Percentiles rank a stretch among this genome's conserved stretches.
phyloP scores from a whole-genome alignment of 164 flowering plant species.

The Vitis rotundifolia region DNA sequence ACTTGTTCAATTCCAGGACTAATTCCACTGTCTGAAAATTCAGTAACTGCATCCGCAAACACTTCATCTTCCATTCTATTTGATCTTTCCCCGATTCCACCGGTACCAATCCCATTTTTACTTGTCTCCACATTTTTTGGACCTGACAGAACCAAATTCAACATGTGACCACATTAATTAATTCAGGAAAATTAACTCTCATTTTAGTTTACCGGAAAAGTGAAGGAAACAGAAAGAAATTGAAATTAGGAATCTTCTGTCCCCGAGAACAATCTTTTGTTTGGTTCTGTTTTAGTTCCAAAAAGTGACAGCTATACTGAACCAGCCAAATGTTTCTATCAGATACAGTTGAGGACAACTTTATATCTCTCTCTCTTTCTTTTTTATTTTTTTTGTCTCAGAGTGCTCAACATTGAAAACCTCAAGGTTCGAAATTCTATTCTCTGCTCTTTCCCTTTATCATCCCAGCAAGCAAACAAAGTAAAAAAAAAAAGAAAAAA shows the following conservation, averaged over 20 bases:
- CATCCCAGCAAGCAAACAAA: background rate
- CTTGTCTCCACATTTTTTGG: constrained; percentile 26
- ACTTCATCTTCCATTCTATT: constrained; percentile 60
- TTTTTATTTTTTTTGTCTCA: too few relatives aligned
- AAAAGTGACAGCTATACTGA: too few relatives aligned
- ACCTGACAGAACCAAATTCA: constrained; percentile 28
- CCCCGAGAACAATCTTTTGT: too few relatives aligned
- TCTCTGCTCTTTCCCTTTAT: background rate
- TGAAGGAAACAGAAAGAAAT: background rate
- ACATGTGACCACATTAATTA: constrained; percentile 2
- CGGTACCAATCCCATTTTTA: constrained; percentile 14
- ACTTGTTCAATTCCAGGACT: constrained; percentile 5
- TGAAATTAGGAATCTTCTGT: too few relatives aligned
- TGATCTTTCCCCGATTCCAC: constrained; percentile 32
- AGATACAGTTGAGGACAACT: too few relatives aligned
- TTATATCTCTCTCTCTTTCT: too few relatives aligned
- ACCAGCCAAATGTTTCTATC: too few relatives aligned
- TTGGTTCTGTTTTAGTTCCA: too few relatives aligned
- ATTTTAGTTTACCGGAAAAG: background rate
- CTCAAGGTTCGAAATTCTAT: too few relatives aligned
- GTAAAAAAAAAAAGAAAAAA: background rate
- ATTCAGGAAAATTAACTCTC: background rate
- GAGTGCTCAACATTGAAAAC: background rate
- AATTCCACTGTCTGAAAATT: constrained; percentile 47
- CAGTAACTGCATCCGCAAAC: constrained; percentile 67